These are phyloP conservation scores for Starmerella sirachaensis DNA, from an alignment of 805 yeast species.

Conservation along the genomic window DNA sequence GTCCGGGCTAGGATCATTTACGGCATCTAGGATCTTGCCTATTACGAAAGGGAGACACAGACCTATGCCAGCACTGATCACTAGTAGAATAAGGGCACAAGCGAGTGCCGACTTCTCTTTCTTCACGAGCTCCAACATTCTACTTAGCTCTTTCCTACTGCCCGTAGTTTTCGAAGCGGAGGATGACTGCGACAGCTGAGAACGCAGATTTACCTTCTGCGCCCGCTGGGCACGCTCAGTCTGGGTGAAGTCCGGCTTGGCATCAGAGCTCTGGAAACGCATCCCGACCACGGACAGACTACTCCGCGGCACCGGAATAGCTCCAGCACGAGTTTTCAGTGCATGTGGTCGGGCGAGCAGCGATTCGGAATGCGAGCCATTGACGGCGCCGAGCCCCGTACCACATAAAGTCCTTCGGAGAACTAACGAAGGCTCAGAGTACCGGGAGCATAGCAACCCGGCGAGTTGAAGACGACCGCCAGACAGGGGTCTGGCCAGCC, in stretches of 20 bases:
- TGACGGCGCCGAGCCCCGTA: too few species aligned
- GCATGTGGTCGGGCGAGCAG: too few species aligned
- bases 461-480: too few species aligned
- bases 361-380: too few species aligned
- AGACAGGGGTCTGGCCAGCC: too few species aligned
- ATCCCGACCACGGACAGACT: too few species aligned
- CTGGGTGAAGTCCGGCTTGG: slow-evolving; percentile 16
- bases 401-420: too few species aligned
- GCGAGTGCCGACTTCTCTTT: slow-evolving; percentile 45
- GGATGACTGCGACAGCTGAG: slow-evolving; percentile 22
- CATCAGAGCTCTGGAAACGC: slow-evolving; percentile 1
- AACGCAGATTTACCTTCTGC: slow-evolving; percentile 26
- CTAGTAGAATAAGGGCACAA: slow-evolving; percentile 51
- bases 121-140: slow-evolving; percentile 45
- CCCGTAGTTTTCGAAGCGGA: slow-evolving; percentile 14
- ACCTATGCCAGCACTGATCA: slow-evolving; percentile 62
- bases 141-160: slow-evolving; percentile 32
- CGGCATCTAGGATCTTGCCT: slow-evolving; percentile 74
- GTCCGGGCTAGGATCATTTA: slow-evolving; percentile 32
- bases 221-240: slow-evolving; percentile 25
- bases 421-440: too few species aligned
- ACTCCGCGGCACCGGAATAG: too few species aligned
- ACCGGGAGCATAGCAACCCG: too few species aligned
- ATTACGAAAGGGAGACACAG: slow-evolving; percentile 74
- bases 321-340: too few species aligned